Percentiles rank a stretch among this genome's conserved stretches.
These are phyloP conservation scores for Aspergillus fumigatiaffinis DNA, from an alignment of 2,329 filamentous ascomycete species.

Conservation along the genomic window DNA sequence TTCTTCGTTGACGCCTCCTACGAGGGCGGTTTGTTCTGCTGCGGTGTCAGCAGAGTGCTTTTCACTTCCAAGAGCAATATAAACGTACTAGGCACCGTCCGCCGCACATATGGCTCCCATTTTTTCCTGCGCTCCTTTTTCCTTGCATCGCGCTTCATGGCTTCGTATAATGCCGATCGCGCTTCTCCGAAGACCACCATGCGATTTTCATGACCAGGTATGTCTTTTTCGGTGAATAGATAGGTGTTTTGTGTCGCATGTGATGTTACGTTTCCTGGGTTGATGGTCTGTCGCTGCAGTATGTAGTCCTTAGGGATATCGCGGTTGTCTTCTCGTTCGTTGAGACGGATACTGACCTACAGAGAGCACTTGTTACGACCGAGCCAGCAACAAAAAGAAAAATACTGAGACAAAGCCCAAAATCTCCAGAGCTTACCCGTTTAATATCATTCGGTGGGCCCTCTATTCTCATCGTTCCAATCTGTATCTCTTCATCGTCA, in stretches of 20 bases:
- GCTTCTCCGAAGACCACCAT: slow-evolving; percentile 41
- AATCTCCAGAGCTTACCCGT: slow-evolving; percentile 31
- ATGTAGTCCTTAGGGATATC: slow-evolving; percentile 84
- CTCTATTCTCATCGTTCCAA: slow-evolving; percentile 66
- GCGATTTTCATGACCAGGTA: slow-evolving; percentile 66
- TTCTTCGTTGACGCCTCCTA: slow-evolving; percentile 70
- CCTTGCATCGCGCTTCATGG: slow-evolving; percentile 42
- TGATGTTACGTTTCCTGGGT: slow-evolving; percentile 35
- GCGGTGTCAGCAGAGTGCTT: slow-evolving; percentile 4
- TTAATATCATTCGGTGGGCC: slow-evolving; percentile 53
- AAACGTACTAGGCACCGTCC: slow-evolving; percentile 66
- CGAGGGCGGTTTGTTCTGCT: slow-evolving; percentile 72
- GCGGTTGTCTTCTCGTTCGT: slow-evolving; percentile 64
- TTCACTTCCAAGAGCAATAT: not conserved
- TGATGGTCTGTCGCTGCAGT: slow-evolving; percentile 62
- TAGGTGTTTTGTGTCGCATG: slow-evolving; percentile 72
- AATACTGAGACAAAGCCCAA: not conserved
- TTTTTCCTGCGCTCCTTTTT: slow-evolving; percentile 50
- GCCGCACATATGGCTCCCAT: slow-evolving; percentile 55
- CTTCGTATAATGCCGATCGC: slow-evolving; percentile 45
- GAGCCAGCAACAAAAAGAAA: not conserved
- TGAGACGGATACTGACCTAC: slow-evolving; percentile 66
- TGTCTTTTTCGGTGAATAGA: slow-evolving; percentile 89
- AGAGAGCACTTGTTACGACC: slow-evolving; percentile 30
- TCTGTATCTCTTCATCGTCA: slow-evolving; percentile 75